Base-by-base conservation (phyloP, 495 filamentous ascomycete genomes). In the Xanthoparmelia taractica region DNA sequence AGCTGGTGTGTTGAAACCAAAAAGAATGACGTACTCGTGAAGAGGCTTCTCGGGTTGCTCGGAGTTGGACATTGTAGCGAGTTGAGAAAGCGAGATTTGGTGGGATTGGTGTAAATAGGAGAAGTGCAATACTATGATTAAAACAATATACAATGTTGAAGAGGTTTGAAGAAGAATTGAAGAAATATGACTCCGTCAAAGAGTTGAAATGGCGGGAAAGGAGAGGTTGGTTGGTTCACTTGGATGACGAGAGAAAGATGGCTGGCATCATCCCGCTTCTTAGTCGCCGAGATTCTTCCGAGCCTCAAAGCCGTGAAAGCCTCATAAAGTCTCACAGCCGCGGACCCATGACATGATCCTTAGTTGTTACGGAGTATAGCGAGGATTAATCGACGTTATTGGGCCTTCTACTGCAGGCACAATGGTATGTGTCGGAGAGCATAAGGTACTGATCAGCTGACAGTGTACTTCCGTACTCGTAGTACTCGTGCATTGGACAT, bases 41-140 rank as follows among this genome's bases (percentile, higher is more conserved):
- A 71, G 69, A 33, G 68, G 68, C 59, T 71, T 71, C 25, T 71
- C 65, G 41, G 59, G 58, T 33, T 57, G 58, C 23, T 58, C 50
- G 45, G 63, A 64, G 38, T 56, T 40, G 23, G 63, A 63, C 34
- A 61, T 66, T 61, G 65, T 70, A 52, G 57, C 34, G 8, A 31
- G n/a, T 0, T 50, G 41, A 18, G 8, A 40, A 55, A 37, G 59
- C 7, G 43, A 10, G 20, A 4, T 40, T 56, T 43, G 48, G 25
- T n/a, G 33, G 47, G 12, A 8, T 45, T 7, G 17, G 50, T 33
- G n/a, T 18, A 12, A 12, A 40, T 13, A 20, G 2, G 18, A 40
- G 23, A 1, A 29, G 17, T 38, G 7, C 5, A 31, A 23, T 40
- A 23, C 18, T 55, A 27, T 54, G 2, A 61, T 54, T 50, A 31